Conservation (phyloP, 306 rosid species). For the Betula pendula region DNA sequence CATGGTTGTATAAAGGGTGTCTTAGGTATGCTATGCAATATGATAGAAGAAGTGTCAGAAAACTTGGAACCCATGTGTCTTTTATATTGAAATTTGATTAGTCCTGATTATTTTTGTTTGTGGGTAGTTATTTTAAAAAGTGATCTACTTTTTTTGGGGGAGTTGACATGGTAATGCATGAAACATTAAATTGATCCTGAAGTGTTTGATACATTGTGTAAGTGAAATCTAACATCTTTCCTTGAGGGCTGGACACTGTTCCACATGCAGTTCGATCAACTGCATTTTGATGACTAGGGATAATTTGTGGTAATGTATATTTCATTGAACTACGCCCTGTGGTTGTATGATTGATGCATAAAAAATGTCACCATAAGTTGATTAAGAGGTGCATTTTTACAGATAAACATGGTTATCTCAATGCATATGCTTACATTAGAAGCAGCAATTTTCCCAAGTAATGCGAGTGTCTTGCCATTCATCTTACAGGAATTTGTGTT, state of each 20-base stretch:
- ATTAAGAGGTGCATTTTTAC: background rate
- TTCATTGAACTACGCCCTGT: background rate
- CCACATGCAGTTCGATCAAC: background rate
- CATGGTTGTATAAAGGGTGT: background rate
- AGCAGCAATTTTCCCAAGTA: constrained; percentile 10
- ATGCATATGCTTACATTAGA: background rate
- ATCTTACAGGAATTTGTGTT: background rate
- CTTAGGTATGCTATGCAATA: background rate
- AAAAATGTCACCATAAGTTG: background rate
- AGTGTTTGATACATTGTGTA: constrained; percentile 32
- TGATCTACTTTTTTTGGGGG: background rate
- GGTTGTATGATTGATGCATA: background rate
- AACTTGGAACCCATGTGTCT: background rate
- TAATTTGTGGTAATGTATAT: background rate
- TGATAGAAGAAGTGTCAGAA: background rate
- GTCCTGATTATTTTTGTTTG: background rate
- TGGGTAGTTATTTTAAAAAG: background rate
- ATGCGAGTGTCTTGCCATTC: background rate
- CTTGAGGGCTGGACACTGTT: background rate
- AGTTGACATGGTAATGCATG: background rate
- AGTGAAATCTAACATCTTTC: background rate
- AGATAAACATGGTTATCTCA: background rate
- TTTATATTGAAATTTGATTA: background rate
- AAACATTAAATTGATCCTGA: background rate
- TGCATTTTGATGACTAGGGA: background rate